Percentiles rank a stretch among this genome's conserved stretches.
Conservation (phyloP, 1,139 yeast species). For the Candida freyschussii region DNA sequence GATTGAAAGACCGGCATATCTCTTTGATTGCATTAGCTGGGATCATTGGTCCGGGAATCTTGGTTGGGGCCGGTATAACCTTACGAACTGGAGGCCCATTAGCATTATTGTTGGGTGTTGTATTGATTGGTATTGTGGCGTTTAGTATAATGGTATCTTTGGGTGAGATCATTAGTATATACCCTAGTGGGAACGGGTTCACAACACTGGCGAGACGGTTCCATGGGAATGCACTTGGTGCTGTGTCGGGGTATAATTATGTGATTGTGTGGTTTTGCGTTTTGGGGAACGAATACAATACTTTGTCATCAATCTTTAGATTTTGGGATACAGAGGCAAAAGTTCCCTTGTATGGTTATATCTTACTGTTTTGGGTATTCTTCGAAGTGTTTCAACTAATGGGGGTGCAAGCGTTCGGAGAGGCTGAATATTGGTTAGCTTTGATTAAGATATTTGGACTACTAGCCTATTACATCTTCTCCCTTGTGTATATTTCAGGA, state of each 20-base stretch:
- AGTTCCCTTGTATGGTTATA: constrained; percentile 66
- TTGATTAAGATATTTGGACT: constrained; percentile 64
- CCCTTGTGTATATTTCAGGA: constrained; percentile 50
- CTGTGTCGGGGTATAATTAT: constrained; percentile 77
- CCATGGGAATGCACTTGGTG: constrained; percentile 66
- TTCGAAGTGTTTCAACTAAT: constrained; percentile 45
- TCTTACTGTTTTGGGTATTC: constrained; percentile 47
- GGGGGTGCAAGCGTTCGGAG: constrained; percentile 63
- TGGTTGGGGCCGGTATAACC: constrained; percentile 38
- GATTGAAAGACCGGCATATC: constrained; percentile 54
- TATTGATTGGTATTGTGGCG: constrained; percentile 62
- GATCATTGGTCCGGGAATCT: constrained; percentile 42
- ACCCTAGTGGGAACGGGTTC: constrained; percentile 68
- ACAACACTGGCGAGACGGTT: constrained; percentile 54
- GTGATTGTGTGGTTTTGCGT: constrained; percentile 89
- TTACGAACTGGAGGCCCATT: constrained; percentile 58
- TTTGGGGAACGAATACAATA: constrained; percentile 75
- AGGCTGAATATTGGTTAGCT: constrained; percentile 65
- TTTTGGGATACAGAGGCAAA: constrained; percentile 61
- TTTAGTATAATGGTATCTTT: constrained; percentile 62
- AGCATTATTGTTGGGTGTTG: constrained; percentile 54
- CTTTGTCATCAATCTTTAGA: constrained; percentile 67
- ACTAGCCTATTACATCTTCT: constrained; percentile 66
- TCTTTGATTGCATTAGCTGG: constrained; percentile 51
- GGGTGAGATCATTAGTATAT: constrained; percentile 75